Percentiles rank a stretch among this genome's conserved stretches.
These are phyloP conservation scores for Phytophthora sansomeana DNA, from an alignment of 352 stramenopile species.

Conservation along the genomic window DNA sequence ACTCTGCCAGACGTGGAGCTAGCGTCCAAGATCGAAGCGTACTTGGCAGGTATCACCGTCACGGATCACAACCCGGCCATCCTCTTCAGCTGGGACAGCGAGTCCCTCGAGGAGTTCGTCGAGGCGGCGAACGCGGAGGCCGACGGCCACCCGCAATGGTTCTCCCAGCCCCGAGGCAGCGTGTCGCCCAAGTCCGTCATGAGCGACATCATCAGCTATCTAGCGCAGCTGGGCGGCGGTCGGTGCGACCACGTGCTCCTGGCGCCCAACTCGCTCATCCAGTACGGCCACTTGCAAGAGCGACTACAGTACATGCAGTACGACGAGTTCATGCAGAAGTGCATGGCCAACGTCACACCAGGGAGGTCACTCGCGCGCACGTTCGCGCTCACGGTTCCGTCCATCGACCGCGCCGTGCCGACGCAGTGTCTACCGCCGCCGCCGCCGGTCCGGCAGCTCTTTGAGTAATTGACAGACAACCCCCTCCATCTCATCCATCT, in stretches of 20 bases:
- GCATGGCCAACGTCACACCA: slow-evolving; percentile 42
- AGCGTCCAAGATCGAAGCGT: slow-evolving; percentile 42
- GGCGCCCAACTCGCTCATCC: slow-evolving; percentile 54
- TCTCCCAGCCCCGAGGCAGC: slow-evolving; percentile 44
- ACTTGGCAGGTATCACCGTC: slow-evolving; percentile 41
- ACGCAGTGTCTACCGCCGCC: slow-evolving; percentile 47
- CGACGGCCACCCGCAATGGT: slow-evolving; percentile 43
- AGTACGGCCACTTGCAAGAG: slow-evolving; percentile 54
- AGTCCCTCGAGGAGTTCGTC: slow-evolving; percentile 48
- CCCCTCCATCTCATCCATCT: slow-evolving; percentile 12
- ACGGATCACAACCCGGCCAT: slow-evolving; percentile 53
- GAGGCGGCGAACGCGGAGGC: slow-evolving; percentile 39
- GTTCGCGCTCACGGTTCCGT: slow-evolving; percentile 43
- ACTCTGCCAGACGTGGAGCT: slow-evolving; percentile 34
- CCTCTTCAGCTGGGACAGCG: slow-evolving; percentile 46
- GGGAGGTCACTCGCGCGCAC: slow-evolving; percentile 45
- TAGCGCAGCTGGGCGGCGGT: slow-evolving; percentile 48
- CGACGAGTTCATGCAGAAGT: slow-evolving; percentile 54
- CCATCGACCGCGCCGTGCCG: slow-evolving; percentile 38
- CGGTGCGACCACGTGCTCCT: slow-evolving; percentile 47
- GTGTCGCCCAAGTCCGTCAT: slow-evolving; percentile 45
- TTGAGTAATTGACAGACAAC: slow-evolving; percentile 45
- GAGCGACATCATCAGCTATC: slow-evolving; percentile 46
- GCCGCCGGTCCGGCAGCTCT: slow-evolving; percentile 43
- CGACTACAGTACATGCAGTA: slow-evolving; percentile 59